phyloP scores from a whole-genome alignment of 2,329 filamentous ascomycete genomes.

The Leptographium radiaticola region DNA sequence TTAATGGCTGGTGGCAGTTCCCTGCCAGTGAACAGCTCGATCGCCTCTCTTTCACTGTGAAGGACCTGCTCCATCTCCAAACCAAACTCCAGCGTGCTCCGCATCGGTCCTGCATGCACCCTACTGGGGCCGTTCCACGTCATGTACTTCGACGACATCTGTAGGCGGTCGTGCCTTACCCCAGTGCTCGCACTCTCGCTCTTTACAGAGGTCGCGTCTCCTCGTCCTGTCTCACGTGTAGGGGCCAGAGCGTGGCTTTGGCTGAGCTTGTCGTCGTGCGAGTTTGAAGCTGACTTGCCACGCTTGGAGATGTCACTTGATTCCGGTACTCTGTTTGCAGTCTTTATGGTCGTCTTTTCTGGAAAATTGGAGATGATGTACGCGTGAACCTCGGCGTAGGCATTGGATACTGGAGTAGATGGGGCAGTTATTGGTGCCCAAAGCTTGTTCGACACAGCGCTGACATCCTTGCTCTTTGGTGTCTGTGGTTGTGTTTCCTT shows the following conservation, averaged over 20 bases:
- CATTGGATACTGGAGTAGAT: conserved; percentile 8
- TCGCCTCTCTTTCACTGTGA: conserved; percentile 7
- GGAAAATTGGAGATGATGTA: conserved; percentile 5
- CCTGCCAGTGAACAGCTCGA: not conserved
- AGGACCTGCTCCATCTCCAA: conserved; percentile 11
- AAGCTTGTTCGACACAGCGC: too few species aligned
- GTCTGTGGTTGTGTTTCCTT: too few species aligned
- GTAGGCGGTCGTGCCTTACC: not conserved
- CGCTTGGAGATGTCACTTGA: not conserved
- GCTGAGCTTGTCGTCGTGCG: not conserved
- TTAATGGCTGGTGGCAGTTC: not conserved
- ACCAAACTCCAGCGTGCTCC: conserved; percentile 12
- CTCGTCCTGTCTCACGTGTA: not conserved
- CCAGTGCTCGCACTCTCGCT: conserved; percentile 6
- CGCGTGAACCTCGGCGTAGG: conserved; percentile 9
- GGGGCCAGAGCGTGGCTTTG: not conserved
- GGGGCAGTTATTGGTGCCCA: not conserved
- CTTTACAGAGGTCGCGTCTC: conserved; percentile 9
- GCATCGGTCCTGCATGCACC: conserved; percentile 8
- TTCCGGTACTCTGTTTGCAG: not conserved
- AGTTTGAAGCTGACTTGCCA: not conserved
- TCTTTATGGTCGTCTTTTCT: not conserved
- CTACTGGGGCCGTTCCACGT: conserved; percentile 13
- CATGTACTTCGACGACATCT: conserved; percentile 10
- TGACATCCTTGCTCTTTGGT: not conserved